Base-by-base conservation (phyloP, 1,284 basidiomycete species). In the Vanrija humicola region DNA sequence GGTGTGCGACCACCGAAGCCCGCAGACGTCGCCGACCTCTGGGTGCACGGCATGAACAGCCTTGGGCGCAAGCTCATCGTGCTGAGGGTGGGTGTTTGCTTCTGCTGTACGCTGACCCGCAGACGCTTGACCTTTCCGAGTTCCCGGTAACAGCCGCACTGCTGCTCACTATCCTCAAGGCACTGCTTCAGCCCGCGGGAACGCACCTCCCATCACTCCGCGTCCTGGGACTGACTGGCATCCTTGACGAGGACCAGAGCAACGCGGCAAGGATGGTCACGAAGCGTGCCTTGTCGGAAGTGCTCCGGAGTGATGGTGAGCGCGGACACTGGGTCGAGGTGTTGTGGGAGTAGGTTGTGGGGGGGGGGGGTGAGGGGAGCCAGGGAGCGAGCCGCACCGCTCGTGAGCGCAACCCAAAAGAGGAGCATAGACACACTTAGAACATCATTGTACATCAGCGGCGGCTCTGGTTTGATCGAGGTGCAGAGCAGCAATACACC, bases 91-190 rank as follows among this genome's bases (percentile, higher is more conserved):
- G 46, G 67, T 59, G 16, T 2, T 12, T 21, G 16, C 8, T 21
- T 15, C 8, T 4, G 12, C 12, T 5, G 16, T 0, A 19, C 43
- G 26, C 46, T 47, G 40, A 26, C 34, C 29, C 16, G 7, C 16
- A 70, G 70, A 62, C 60, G 14, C 59, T 73, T 4, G 70, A 70
- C 48, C 39, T 73, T 7, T 70, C 69, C 2, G 53, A 58, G 45
- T 52, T 48, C 14, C 48, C 56, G 4, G 46, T 66, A 3, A 39
- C 53, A 2, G 10, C 43, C 1, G 34, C 34, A 4, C 40, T 42
- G 5, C 26, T 50, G 10, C 18, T 51, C 34, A 16, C 34, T 4
- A 21, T 45, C 0, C 42, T 69, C 8, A 14, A 52, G 9, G 40
- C 48, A 7, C 53, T 66, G 9, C 54, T 66, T 6, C 50, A 59